These are phyloP conservation scores for Arthrobotrys iridis DNA, from an alignment of 2,329 filamentous ascomycete genomes.

Conservation along the genomic window DNA sequence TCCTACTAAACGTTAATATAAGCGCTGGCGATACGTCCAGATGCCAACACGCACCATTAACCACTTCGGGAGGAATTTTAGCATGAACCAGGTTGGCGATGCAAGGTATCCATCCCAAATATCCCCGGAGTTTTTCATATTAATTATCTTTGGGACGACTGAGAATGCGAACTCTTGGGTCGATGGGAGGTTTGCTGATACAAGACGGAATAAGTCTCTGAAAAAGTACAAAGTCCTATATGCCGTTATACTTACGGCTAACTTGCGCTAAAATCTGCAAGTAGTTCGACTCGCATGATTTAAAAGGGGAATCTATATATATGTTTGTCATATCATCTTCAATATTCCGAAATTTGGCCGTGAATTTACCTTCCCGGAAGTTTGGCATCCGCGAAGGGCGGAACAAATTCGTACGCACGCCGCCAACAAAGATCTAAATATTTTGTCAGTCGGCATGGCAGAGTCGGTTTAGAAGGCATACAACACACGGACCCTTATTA, in stretches of 20 bases:
- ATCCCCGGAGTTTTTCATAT: neutral
- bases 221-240: neutral
- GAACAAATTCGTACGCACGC: conserved; percentile 4
- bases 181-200: conserved; percentile 4
- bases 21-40: too few relatives aligned
- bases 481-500: neutral
- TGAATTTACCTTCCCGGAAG: neutral
- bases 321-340: neutral
- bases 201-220: neutral
- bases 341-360: too few relatives aligned
- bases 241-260: neutral
- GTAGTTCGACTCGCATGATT: conserved; percentile 7
- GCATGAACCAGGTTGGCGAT: conserved; percentile 6
- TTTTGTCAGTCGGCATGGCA: neutral
- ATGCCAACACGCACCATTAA: conserved; percentile 9
- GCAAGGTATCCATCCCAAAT: conserved; percentile 20
- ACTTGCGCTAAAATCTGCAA: neutral
- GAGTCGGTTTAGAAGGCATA: too few relatives aligned
- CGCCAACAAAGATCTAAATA: conserved; percentile 16
- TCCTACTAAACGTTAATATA: too few relatives aligned
- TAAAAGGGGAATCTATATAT: neutral
- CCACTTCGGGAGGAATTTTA: conserved; percentile 9
- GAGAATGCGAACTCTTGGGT: neutral
- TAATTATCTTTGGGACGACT: conserved; percentile 6
- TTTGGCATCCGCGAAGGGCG: neutral